These are phyloP conservation scores for Botrytis fabae DNA, from an alignment of 2,329 filamentous ascomycete genomes.

Conservation along the genomic window DNA sequence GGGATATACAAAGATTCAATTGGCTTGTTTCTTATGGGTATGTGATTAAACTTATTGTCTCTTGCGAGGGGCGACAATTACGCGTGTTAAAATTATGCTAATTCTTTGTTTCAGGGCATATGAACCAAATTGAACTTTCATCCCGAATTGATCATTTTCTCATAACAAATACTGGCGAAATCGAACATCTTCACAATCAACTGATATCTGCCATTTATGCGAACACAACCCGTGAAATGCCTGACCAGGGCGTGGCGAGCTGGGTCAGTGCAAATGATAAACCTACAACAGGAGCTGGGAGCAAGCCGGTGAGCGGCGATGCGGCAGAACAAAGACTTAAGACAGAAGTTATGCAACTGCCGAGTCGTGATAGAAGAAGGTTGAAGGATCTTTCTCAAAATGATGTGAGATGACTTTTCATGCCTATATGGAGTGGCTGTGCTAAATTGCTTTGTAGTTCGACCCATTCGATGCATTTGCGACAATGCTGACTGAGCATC, in stretches of 20 bases:
- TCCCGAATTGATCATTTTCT: slow-evolving; percentile 62
- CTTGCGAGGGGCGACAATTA: background rate
- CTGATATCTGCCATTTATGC: slow-evolving; percentile 66
- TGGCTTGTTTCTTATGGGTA: slow-evolving; percentile 64
- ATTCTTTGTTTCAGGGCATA: slow-evolving; percentile 51
- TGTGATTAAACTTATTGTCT: slow-evolving; percentile 28
- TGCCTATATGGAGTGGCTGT: background rate
- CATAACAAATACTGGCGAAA: slow-evolving; percentile 52
- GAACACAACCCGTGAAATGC: slow-evolving; percentile 69
- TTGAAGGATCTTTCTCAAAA: slow-evolving; percentile 65
- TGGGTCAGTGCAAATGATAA: slow-evolving; percentile 75
- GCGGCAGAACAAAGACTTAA: slow-evolving; percentile 65
- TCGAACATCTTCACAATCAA: slow-evolving; percentile 66
- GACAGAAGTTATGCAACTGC: slow-evolving; percentile 69
- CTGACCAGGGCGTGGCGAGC: slow-evolving; percentile 65
- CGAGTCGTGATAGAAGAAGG: slow-evolving; percentile 63
- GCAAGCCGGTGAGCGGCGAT: slow-evolving; percentile 64
- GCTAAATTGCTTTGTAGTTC: slow-evolving; percentile 31
- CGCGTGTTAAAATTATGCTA: slow-evolving; percentile 32
- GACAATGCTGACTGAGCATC: slow-evolving; percentile 40
- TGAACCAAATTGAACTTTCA: slow-evolving; percentile 63
- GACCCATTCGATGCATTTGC: slow-evolving; percentile 39
- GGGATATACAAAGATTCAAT: slow-evolving; percentile 62
- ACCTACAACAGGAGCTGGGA: slow-evolving; percentile 55
- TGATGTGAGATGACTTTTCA: slow-evolving; percentile 49